Evolutionary conservation across 257 asterid species (phyloP).

Genomic region (Ophiorrhiza pumila): DNA sequence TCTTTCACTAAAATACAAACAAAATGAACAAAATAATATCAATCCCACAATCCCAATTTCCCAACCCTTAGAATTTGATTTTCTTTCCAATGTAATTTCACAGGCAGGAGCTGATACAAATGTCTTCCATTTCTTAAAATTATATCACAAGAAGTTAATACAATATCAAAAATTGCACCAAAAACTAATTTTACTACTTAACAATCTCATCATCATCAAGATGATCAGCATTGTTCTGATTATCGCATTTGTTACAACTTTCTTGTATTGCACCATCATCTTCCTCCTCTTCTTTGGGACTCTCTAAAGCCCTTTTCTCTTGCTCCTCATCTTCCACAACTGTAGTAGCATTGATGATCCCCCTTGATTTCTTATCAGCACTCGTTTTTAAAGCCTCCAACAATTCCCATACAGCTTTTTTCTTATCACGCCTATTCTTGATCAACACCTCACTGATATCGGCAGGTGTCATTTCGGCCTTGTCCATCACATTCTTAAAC

Average conservation of each 20-base stretch:
- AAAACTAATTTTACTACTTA: background rate
- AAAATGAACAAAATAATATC: conserved; percentile 21
- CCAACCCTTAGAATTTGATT: background rate
- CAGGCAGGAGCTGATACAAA: background rate
- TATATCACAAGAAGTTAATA: background rate
- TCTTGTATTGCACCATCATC: conserved; percentile 20
- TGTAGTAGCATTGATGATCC: background rate
- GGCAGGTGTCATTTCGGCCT: conserved; percentile 90
- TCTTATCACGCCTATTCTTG: conserved; percentile 61
- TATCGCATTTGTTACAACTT: conserved; percentile 22
- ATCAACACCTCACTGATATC: conserved; percentile 84
- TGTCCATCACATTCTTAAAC: conserved; percentile 41
- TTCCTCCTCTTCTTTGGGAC: conserved; percentile 27
- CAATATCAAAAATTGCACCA: background rate
- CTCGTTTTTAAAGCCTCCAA: conserved; percentile 39
- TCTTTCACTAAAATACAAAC: conserved; percentile 14
- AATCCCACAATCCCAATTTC: background rate
- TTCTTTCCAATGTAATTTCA: background rate
- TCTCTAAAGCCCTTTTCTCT: conserved; percentile 69
- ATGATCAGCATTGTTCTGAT: conserved; percentile 6
- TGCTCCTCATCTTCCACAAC: conserved; percentile 38
- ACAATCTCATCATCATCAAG: conserved; percentile 4
- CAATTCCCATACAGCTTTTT: conserved; percentile 55
- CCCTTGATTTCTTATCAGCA: conserved; percentile 35
- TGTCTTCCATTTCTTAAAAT: conserved; percentile 1